A percentile compares a stretch with the other conserved stretches of the same genome.
These are phyloP conservation scores for Cladosporium austrohemisphaericum DNA, from an alignment of 2,329 filamentous ascomycete genomes.

Conservation along the genomic window DNA sequence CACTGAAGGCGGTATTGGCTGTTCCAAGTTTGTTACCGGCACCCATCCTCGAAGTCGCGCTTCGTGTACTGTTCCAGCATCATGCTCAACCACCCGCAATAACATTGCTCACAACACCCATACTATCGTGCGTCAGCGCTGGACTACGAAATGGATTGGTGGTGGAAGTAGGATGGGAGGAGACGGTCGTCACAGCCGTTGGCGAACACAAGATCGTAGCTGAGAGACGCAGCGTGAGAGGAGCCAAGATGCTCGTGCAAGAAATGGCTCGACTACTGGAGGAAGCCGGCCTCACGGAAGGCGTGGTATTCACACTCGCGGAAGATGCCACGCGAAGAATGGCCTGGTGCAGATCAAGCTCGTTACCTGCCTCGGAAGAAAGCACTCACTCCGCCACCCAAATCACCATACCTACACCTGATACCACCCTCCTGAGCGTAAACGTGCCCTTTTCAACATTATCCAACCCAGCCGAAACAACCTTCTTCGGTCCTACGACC, in stretches of 20 bases:
- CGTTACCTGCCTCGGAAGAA: slow-evolving; percentile 3
- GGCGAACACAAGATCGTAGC: slow-evolving; percentile 86
- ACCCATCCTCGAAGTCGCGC: slow-evolving; percentile 67
- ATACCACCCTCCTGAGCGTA: slow-evolving; percentile 35
- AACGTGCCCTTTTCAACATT: slow-evolving; percentile 67
- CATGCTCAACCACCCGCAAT: slow-evolving; percentile 75
- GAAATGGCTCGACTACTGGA: slow-evolving; percentile 64
- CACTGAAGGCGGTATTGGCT: slow-evolving; percentile 67
- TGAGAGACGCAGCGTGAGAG: slow-evolving; percentile 67
- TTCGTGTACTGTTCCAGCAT: slow-evolving; percentile 78
- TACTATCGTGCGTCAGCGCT: slow-evolving; percentile 71
- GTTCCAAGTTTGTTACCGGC: slow-evolving; percentile 75
- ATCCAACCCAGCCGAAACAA: slow-evolving; percentile 68
- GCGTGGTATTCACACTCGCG: slow-evolving; percentile 64
- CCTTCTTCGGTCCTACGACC: slow-evolving; percentile 62
- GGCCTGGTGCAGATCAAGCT: slow-evolving; percentile 59
- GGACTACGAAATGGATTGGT: slow-evolving; percentile 83
- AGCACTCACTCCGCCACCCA: not conserved
- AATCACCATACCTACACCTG: slow-evolving; percentile 35
- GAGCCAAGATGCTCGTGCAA: slow-evolving; percentile 66
- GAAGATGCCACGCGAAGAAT: slow-evolving; percentile 74
- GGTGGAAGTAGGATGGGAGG: slow-evolving; percentile 87
- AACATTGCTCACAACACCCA: slow-evolving; percentile 72
- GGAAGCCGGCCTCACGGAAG: slow-evolving; percentile 40
- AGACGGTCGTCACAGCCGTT: slow-evolving; percentile 78